Evolutionary conservation across 441 rosid species (phyloP).

Genomic region (Syzygium syzygioides): DNA sequence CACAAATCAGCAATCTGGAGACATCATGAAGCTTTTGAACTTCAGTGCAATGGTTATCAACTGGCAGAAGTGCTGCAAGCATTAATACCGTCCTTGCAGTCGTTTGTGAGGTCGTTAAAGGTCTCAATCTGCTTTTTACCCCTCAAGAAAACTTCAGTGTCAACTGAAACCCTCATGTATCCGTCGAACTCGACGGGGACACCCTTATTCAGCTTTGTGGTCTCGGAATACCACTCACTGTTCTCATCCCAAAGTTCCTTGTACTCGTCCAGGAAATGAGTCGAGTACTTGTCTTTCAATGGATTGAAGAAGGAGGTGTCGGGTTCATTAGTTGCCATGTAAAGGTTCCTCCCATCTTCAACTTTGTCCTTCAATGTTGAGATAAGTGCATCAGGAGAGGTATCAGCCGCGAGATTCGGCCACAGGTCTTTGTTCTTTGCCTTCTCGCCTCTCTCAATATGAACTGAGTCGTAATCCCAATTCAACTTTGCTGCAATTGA

Average conservation of each 20-base stretch:
- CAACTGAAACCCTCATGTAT: slow-evolving; percentile 83
- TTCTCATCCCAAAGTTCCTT: slow-evolving; percentile 81
- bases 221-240: slow-evolving; percentile 90
- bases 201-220: slow-evolving; percentile 73
- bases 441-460: slow-evolving; percentile 81
- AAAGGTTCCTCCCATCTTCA: slow-evolving; percentile 73
- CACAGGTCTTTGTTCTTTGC: slow-evolving; percentile 69
- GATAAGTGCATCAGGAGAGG: slow-evolving; percentile 66
- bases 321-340: slow-evolving; percentile 79
- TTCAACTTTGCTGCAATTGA: slow-evolving; percentile 65
- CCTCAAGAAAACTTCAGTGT: slow-evolving; percentile 85
- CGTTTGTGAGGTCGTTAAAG: slow-evolving; percentile 77
- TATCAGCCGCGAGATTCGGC: slow-evolving; percentile 81
- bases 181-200: slow-evolving; percentile 87
- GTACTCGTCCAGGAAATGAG: slow-evolving; percentile 78
- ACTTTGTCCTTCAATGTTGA: slow-evolving; percentile 58
- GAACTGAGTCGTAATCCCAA: slow-evolving; percentile 90
- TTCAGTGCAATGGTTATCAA: slow-evolving; percentile 17
- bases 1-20: not conserved
- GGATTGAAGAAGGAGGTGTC: slow-evolving; percentile 63
- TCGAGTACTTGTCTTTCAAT: slow-evolving; percentile 67
- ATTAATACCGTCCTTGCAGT: slow-evolving; percentile 80
- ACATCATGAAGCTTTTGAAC: not conserved
- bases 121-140: slow-evolving; percentile 94
- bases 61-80: slow-evolving; percentile 70